Percentiles rank a stretch among this genome's conserved stretches.
These are phyloP conservation scores for Begonia fuchsioides DNA, from an alignment of 306 rosid genomes.

Conservation along the genomic window DNA sequence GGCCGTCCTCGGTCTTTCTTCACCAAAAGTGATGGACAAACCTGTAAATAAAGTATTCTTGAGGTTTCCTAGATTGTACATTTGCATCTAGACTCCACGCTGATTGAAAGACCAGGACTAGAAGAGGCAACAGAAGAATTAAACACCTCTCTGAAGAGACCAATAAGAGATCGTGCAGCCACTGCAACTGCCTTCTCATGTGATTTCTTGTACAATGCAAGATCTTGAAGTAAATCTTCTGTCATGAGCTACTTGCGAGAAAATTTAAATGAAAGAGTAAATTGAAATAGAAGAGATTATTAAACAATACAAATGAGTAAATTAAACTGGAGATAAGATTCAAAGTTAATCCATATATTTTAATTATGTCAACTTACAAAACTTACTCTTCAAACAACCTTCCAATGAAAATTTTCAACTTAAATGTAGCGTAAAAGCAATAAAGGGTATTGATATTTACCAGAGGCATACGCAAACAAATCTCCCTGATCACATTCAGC, in stretches of 20 bases:
- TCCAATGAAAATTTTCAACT: no score
- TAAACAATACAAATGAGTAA: no score
- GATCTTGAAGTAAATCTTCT: conserved; percentile 86
- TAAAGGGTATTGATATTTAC: conserved; percentile 24
- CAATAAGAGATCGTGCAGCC: conserved; percentile 77
- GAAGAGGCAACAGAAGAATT: background rate
- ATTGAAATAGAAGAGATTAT: no score
- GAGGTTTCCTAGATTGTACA: background rate
- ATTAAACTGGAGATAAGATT: no score
- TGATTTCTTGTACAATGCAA: conserved; percentile 81
- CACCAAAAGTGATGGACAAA: conserved; percentile 72
- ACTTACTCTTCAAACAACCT: no score
- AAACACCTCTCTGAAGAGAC: conserved; percentile 71
- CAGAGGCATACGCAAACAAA: conserved; percentile 86
- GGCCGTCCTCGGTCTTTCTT: conserved; percentile 94
- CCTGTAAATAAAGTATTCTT: conserved; percentile 28
- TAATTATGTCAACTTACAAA: no score
- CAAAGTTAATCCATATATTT: no score
- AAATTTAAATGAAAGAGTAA: conserved; percentile 1
- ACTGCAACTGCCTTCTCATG: conserved; percentile 84
- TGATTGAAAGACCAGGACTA: background rate
- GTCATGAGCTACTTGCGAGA: conserved; percentile 61
- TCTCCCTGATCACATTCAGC: conserved; percentile 61
- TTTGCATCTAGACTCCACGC: background rate
- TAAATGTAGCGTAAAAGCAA: background rate